Conservation (phyloP, 2,329 filamentous ascomycete genomes). For the Metarhizium humberi region DNA sequence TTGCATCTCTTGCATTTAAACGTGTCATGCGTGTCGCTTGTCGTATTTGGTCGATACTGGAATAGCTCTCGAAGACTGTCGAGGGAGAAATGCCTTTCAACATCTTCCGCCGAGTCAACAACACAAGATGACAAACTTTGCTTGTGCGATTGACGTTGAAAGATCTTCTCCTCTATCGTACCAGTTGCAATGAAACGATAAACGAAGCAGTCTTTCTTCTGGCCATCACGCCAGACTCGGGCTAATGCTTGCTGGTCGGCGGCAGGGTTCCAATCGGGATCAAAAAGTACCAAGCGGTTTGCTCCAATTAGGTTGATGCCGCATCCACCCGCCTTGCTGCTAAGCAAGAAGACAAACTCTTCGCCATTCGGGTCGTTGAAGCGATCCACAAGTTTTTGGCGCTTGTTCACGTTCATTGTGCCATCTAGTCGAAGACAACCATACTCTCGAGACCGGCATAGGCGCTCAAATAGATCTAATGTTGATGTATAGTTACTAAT, state of each 20-base stretch:
- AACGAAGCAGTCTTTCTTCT: slow-evolving; percentile 99
- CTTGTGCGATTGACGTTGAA: slow-evolving; percentile 96
- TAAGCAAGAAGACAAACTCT: slow-evolving; percentile 93
- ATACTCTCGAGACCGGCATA: slow-evolving; percentile 79
- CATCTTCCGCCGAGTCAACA: slow-evolving; percentile 92
- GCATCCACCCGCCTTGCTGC: slow-evolving; percentile 92
- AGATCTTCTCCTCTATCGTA: slow-evolving; percentile 98
- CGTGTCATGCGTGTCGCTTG: slow-evolving; percentile 92
- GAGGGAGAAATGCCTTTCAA: slow-evolving; percentile 90
- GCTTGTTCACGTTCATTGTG: slow-evolving; percentile 95
- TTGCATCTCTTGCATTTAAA: slow-evolving; percentile 97
- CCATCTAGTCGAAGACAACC: slow-evolving; percentile 85
- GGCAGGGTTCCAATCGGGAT: slow-evolving; percentile 96
- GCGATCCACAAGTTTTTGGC: slow-evolving; percentile 92
- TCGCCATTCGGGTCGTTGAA: slow-evolving; percentile 89
- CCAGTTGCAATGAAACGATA: slow-evolving; percentile 99
- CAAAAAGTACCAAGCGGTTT: slow-evolving; percentile 90
- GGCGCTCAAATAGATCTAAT: slow-evolving; percentile 82
- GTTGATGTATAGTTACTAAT: slow-evolving; percentile 99
- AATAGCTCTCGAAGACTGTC: slow-evolving; percentile 90
- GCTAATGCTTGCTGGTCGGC: slow-evolving; percentile 95
- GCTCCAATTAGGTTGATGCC: slow-evolving; percentile 93
- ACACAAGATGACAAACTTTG: slow-evolving; percentile 94
- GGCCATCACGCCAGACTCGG: slow-evolving; percentile 95
- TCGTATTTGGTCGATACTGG: slow-evolving; percentile 78